Conservation (phyloP, 805 yeast species). For the Suhomyces canberraensis region DNA sequence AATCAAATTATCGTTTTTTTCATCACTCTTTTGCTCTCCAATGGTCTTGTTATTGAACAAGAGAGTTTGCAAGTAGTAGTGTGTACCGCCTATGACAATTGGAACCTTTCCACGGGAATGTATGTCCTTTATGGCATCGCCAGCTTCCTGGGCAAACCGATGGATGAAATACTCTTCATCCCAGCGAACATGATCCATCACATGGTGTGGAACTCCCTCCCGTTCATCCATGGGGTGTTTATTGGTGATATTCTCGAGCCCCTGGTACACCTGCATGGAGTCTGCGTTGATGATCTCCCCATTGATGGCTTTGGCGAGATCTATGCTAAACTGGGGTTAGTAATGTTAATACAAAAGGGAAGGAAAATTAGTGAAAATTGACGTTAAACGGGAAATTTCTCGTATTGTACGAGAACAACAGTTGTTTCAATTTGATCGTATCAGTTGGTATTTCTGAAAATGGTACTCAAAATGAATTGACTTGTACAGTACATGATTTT, state of each 20-base stretch:
- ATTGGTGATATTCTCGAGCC: constrained; percentile 75
- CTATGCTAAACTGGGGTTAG: constrained; percentile 59
- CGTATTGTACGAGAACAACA: too few species aligned
- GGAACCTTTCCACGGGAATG: constrained; percentile 71
- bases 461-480: too few species aligned
- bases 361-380: too few species aligned
- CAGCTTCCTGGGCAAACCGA: constrained; percentile 72
- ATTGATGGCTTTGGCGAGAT: constrained; percentile 67
- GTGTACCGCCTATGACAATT: constrained; percentile 93
- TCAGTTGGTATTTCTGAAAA: too few species aligned
- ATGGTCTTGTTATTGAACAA: constrained; percentile 69
- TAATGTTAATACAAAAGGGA: not conserved
- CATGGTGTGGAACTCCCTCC: constrained; percentile 75
- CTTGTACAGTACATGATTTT: too few species aligned
- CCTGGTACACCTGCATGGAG: constrained; percentile 91
- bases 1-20: too few species aligned
- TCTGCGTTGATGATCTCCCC: constrained; percentile 96
- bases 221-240: constrained; percentile 85
- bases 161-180: constrained; percentile 77
- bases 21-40: not conserved
- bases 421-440: too few species aligned
- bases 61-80: constrained; percentile 81
- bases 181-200: constrained; percentile 83
- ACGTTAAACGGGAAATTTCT: too few species aligned
- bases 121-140: constrained; percentile 57